Evolutionary conservation across 495 filamentous ascomycete species (phyloP), one percentile per base, ranked within the genome.

Genomic region (Aspergillus funiculosus): DNA sequence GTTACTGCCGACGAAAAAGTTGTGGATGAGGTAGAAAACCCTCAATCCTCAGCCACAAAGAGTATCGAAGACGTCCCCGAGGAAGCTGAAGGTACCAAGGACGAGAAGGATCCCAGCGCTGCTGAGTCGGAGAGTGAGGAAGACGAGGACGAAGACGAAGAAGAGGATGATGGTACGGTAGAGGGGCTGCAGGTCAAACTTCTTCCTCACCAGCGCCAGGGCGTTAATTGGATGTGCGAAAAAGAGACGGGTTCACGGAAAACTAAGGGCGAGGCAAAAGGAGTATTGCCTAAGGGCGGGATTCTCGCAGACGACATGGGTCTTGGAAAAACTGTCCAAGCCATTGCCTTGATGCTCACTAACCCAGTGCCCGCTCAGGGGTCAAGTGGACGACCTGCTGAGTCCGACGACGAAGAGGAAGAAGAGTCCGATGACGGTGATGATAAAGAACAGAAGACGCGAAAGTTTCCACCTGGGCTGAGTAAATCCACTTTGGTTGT

Each of bases 251-350:
- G 89, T 2, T 75, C 76, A 2, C 76, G 80, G 22, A 94, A 87
- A 61, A 81, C 77, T 46, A 77, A 73, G 45, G 87, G 86, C 3
- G 81, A 87, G 62, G 81, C 77, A 45, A 77, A 74, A 46, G 87
- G 87, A 2, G 81, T 82, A 11, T 71, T 88, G 6, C 86, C 89
- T 1, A 89, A 89, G 57, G 89, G 89, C 29, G 89, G 89, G 17
- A 90, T 95, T 43, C 75, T 92, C 34, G 89, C 87, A 19, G 87
- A 94, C 58, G 88, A 90, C 41, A 97, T 97, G 91, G 91, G 91
- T 18, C 71, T 97, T 20, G 91, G 91, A 37, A 97, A 97, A 69
- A 97, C 91, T 1, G 86, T 98, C 34, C 86, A 90, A 47, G 79
- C 88, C 11, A 73, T 98, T 24, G 82, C 92, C 2, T 74, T 98